Conservation (phyloP, 805 yeast genomes). For the Candida pini region DNA sequence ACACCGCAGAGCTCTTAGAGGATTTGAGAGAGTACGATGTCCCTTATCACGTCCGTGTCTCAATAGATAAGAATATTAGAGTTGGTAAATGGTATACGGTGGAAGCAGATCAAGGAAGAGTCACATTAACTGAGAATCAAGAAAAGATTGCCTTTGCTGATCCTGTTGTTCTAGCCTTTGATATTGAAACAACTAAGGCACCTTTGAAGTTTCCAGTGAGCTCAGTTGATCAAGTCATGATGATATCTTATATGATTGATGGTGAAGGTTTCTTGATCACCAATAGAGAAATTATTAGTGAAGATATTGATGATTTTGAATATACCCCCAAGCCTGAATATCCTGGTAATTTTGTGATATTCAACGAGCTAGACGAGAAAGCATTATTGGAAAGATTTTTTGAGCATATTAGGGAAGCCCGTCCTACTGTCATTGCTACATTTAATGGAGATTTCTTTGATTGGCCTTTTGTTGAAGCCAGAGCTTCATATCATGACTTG, state of each 20-base stretch:
- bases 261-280: slow-evolving; percentile 95
- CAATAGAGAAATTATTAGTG: slow-evolving; percentile 87
- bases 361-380: slow-evolving; percentile 84
- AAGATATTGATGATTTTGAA: slow-evolving; percentile 95
- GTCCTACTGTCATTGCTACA: slow-evolving; percentile 96
- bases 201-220: slow-evolving; percentile 96
- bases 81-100: slow-evolving; percentile 97
- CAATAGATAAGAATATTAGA: slow-evolving; percentile 82
- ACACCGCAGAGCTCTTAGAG: slow-evolving; percentile 60
- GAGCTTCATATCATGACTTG: slow-evolving; percentile 78
- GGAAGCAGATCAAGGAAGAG: slow-evolving; percentile 51
- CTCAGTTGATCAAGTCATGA: slow-evolving; percentile 87
- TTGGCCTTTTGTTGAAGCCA: slow-evolving; percentile 95
- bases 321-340: slow-evolving; percentile 97
- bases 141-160: slow-evolving; percentile 92
- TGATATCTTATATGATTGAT: slow-evolving; percentile 99
- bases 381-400: slow-evolving; percentile 71
- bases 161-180: slow-evolving; percentile 94
- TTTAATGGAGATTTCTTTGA: slow-evolving; percentile 98
- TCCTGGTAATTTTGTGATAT: slow-evolving; percentile 83
- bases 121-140: slow-evolving; percentile 50
- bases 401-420: slow-evolving; percentile 81
- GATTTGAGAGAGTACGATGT: slow-evolving; percentile 94
- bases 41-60: slow-evolving; percentile 92
- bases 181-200: slow-evolving; percentile 95